These are phyloP conservation scores for Mucor ambiguus DNA, from an alignment of 371 early-diverging fungal genomes.

Conservation along the genomic window DNA sequence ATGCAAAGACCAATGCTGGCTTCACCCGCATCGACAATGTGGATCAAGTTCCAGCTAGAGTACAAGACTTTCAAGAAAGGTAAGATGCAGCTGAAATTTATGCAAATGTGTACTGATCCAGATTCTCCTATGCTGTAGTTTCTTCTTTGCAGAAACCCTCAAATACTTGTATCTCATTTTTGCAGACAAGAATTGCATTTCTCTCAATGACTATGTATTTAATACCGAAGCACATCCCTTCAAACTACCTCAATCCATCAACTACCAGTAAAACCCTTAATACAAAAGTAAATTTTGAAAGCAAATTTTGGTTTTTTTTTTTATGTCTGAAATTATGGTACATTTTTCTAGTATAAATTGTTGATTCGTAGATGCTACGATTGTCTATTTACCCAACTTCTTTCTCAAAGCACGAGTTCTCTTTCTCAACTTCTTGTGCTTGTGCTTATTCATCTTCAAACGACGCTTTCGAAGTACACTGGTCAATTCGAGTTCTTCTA, in stretches of 20 bases:
- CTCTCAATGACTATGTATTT: constrained; percentile 72
- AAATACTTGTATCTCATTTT: constrained; percentile 91
- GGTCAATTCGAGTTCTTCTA: constrained; percentile 49
- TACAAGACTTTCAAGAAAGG: constrained; percentile 51
- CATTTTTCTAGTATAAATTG: constrained; percentile 3
- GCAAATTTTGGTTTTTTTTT: constrained; percentile 1
- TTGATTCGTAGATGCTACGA: background rate
- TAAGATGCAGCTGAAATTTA: constrained; percentile 5
- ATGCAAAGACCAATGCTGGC: constrained; percentile 51
- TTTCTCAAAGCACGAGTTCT: constrained; percentile 78
- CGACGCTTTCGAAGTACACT: constrained; percentile 79
- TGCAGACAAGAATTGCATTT: constrained; percentile 51
- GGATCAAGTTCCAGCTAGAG: constrained; percentile 25
- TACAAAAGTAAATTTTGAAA: background rate
- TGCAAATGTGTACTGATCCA: background rate
- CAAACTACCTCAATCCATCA: constrained; percentile 19
- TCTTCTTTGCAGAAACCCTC: constrained; percentile 87
- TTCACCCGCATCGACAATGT: constrained; percentile 62
- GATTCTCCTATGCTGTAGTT: constrained; percentile 42
- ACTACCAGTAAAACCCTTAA: constrained; percentile 16
- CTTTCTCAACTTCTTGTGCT: constrained; percentile 83
- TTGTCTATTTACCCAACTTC: constrained; percentile 72
- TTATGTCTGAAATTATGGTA: constrained; percentile 2
- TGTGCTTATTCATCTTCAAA: constrained; percentile 89
- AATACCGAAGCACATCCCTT: constrained; percentile 84